Base-by-base conservation (phyloP, 2,329 filamentous ascomycete species). In the Parascedosporium putredinis region DNA sequence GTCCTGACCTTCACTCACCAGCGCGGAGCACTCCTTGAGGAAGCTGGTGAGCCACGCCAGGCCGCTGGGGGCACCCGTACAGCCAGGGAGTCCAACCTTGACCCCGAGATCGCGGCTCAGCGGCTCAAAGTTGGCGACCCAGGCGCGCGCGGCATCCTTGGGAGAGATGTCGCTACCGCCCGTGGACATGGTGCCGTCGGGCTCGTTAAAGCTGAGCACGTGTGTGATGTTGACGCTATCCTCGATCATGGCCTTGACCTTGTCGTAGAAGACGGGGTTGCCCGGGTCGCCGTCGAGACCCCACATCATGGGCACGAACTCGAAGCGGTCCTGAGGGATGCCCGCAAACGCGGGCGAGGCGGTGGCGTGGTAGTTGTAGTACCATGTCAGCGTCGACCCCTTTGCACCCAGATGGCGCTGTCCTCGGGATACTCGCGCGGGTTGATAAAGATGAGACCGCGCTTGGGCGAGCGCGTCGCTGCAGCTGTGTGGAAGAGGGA, bases 201-300 rank as follows among this genome's bases (percentile, higher is more conserved):
- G 87, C 61, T 93, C 87, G 64, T 93, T 91, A 71, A 89, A 90
- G 24, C 71, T 75, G n/a, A 91, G 69, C 2, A 87, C 78, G 57
- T 87, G 78, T 10, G 69, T 74, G 58, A 90, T 79, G 54, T 83
- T 81, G 55, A 67, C 63, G 5, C 73, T 73, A 34, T 63, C 51
- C 8, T 60, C 57, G 50, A 87, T 72, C 47, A 83, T 70, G 1
- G 57, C 54, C 57, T 71, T 74, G 34, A 91, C 76, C 2, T 73
- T 68, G 50, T 73, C 65, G 36, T 81, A 70, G 63, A 90, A 90
- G 1, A 72, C 69, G 0, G 74, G 80, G 59, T 78, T 73, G 50
- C 70, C 67, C 24, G 67, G 62, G 51, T 72, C 60, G 0, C 42
- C 36, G 10, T 58, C 46, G 49, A 55, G 27, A 47, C 54, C 52